These are phyloP conservation scores for Tricholomella constricta DNA, from an alignment of 768 basidiomycete species.

Conservation along the genomic window DNA sequence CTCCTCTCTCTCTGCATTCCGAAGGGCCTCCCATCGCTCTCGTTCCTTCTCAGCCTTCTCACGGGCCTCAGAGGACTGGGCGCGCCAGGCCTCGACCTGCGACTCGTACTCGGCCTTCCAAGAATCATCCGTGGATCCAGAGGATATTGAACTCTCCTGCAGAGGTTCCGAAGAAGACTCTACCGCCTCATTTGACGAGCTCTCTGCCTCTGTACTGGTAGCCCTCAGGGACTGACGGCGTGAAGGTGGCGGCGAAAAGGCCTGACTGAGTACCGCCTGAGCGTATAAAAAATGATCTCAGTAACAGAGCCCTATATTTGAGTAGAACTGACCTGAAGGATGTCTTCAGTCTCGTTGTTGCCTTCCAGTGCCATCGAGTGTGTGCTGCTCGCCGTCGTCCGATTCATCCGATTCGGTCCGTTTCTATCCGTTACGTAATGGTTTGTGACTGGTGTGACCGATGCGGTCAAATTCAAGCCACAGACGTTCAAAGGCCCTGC, in stretches of 20 bases:
- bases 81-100: slow-evolving; percentile 70
- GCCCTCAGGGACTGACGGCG: slow-evolving; percentile 24
- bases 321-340: slow-evolving; percentile 19
- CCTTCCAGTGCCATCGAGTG: slow-evolving; percentile 11
- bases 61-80: slow-evolving; percentile 69
- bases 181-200: slow-evolving; percentile 4
- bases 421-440: neutral
- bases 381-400: neutral
- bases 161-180: slow-evolving; percentile 7
- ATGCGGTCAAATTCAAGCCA: neutral
- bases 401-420: neutral
- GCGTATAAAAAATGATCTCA: neutral
- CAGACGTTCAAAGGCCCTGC: too few species aligned
- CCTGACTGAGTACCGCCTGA: slow-evolving; percentile 30
- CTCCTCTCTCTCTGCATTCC: slow-evolving; percentile 53
- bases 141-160: slow-evolving; percentile 12
- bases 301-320: neutral
- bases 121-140: slow-evolving; percentile 37
- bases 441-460: neutral
- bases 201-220: neutral
- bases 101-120: slow-evolving; percentile 74
- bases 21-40: slow-evolving; percentile 67
- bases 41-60: slow-evolving; percentile 76
- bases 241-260: slow-evolving; percentile 34
- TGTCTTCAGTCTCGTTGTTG: slow-evolving; percentile 17